Evolutionary conservation across 768 basidiomycete species (phyloP).

Genomic region (Boletus sensibilis): DNA sequence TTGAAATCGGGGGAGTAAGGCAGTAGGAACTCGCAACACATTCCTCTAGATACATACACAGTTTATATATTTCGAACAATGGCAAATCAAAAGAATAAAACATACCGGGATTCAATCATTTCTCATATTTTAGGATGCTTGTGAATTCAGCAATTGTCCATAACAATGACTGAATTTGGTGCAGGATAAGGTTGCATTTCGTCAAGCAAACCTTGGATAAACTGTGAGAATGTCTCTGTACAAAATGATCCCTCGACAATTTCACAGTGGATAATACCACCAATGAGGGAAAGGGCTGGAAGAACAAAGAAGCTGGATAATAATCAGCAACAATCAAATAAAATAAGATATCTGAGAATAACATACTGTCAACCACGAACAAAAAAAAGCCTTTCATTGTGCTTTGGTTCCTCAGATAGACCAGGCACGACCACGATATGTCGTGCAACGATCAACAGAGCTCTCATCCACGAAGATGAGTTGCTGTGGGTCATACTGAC

Average conservation of each 20-base stretch:
- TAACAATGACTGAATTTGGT: slow-evolving; percentile 1
- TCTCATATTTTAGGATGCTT: slow-evolving; percentile 1
- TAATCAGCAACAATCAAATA: neutral
- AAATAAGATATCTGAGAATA: neutral
- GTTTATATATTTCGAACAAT: too few relatives aligned
- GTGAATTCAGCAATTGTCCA: slow-evolving; percentile 7
- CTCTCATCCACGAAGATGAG: neutral
- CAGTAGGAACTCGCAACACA: too few relatives aligned
- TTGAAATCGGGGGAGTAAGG: too few relatives aligned
- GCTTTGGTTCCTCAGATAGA: neutral
- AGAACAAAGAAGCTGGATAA: slow-evolving; percentile 3
- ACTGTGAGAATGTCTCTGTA: too few relatives aligned
- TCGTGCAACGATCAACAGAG: neutral
- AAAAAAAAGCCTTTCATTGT: slow-evolving; percentile 1
- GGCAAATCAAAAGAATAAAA: too few relatives aligned
- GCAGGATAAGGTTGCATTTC: neutral
- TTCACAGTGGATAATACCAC: slow-evolving; percentile 1
- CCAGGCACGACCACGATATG: slow-evolving; percentile 1
- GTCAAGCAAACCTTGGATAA: too few relatives aligned
- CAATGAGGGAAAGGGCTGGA: neutral
- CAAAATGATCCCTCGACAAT: neutral
- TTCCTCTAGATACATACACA: too few relatives aligned
- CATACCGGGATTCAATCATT: neutral
- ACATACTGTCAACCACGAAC: neutral
- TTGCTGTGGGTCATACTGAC: neutral